Base-by-base conservation (phyloP, 305 asterid species). In the Fraxinus latifolia region DNA sequence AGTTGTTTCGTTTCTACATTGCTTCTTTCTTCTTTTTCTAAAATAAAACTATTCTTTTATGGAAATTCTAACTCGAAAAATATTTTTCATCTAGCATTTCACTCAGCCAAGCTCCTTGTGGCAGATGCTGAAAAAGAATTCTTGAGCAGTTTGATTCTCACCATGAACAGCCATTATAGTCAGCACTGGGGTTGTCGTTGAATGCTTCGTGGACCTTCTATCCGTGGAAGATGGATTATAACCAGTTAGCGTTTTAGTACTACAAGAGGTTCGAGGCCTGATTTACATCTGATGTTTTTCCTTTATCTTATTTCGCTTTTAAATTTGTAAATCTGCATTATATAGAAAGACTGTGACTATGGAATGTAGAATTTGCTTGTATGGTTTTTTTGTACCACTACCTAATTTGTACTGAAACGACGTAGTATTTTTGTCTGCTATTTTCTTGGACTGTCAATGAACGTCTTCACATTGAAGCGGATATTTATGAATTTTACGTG, bases 191-290 rank as follows among this genome's bases (percentile, higher is more conserved):
- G 79, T 80, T 77, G 62, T 53, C 11, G 65, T 42, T 60, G 84
- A 83, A 77, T 80, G 80, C 79, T 60, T 33, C 17, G 44, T 65
- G 14, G 39, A 70, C 74, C 65, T 79, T 79, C 74, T 31, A 72
- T 67, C 71, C 70, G 53, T 79, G 82, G 84, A 82, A 82, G 80
- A 85, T 82, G 84, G 86, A 79, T 79, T 70, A 60, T 76, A 78
- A 71, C 67, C 84, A 58, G 32, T 19, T 37, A 50, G 76, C 82
- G 65, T 34, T 37, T 34, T 42, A 33, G 68, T 74, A 14, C 50
- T 74, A 19, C 31, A 33, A 25, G 55, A 47, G 80, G 68, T 81
- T 78, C 36, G 78, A 76, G 77, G 29, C 70, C 36, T 74, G 83
- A 84, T 74, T 80, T 42, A 19, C 68, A 58, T 39, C 85, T 50